These are phyloP conservation scores for Huiozyma sinensis DNA, from an alignment of 805 yeast species.

Conservation along the genomic window DNA sequence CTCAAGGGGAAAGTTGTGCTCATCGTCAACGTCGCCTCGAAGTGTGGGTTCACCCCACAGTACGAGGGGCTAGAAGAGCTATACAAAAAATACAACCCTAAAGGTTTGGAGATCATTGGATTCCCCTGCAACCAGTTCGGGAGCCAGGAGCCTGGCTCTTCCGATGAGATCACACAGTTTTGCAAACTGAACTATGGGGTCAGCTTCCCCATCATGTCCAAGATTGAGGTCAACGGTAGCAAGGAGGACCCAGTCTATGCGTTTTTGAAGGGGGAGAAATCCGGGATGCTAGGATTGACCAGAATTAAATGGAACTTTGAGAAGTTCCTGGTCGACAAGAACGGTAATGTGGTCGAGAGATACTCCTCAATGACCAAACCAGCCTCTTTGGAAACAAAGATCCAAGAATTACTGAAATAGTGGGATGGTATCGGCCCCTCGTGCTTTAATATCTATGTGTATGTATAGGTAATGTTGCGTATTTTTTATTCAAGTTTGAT, in stretches of 20 bases:
- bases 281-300: conserved; percentile 51
- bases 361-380: conserved; percentile 66
- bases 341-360: conserved; percentile 49
- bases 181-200: conserved; percentile 82
- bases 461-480: not conserved
- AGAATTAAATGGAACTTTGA: conserved; percentile 77
- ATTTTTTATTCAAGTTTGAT: not conserved
- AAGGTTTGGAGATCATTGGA: conserved; percentile 61
- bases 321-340: conserved; percentile 47
- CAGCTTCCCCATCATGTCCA: conserved; percentile 76
- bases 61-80: conserved; percentile 60
- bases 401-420: conserved; percentile 42
- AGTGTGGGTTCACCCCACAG: conserved; percentile 73
- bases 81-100: conserved; percentile 50
- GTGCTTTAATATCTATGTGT: not conserved
- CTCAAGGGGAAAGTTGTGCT: conserved; percentile 73
- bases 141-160: conserved; percentile 62
- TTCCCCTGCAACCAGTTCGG: conserved; percentile 92
- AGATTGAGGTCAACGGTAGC: conserved; percentile 82
- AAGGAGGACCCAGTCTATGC: conserved; percentile 71
- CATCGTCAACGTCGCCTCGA: conserved; percentile 81
- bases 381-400: conserved; percentile 41
- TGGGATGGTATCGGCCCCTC: not conserved
- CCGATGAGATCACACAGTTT: conserved; percentile 58
- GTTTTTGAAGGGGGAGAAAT: conserved; percentile 57